Evolutionary conservation across 495 filamentous ascomycete species (phyloP), one percentile per base, ranked within the genome.

Genomic region (Neurospora sp.): DNA sequence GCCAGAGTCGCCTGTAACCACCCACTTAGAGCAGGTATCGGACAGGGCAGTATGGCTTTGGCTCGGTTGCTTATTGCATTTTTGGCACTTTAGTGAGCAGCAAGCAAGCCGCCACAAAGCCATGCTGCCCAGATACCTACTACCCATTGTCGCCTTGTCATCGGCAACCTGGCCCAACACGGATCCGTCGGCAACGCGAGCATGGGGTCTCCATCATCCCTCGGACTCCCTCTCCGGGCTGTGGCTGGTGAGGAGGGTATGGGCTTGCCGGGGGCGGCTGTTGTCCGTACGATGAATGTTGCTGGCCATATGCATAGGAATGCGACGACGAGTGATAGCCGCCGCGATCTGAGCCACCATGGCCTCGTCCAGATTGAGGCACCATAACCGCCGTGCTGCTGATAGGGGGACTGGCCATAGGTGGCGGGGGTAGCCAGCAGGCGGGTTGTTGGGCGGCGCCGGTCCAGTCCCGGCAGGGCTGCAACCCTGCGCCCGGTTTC

Each of bases 51-150:
- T 17, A 41, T 41, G 40, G 40, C 40, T 41, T 41, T 41, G 42
- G 42, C 17, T n/a, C 9, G 45, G 20, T 22, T 53, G 31, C 72
- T 80, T 85, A 5, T 74, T 77, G 76, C 89, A 90, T 71, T 85
- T 83, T 74, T 90, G 85, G 78, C 90, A 91, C n/a, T 59, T 78
- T 10, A 74, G 79, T 8, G 83, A 83, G 75, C 84, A 83, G 75
- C 84, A 85, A 40, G 85, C 81, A 48, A 92, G 77, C 70, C 83
- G 85, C 86, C 89, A 90, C 89, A 92, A 53, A 6, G 1, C 20
- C 45, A 27, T 53, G 4, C 45, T 53, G 45, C 10, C n/a, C 10
- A 9, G 42, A n/a, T 1, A 45, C 27, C 22, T 27, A 27, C 22
- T 27, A 0, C 14, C 4, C 4, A 35, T 35, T 35, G 5, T 35